Evolutionary conservation across 257 asterid genomes (phyloP).

Genomic region (Galeopsis tetrahit): DNA sequence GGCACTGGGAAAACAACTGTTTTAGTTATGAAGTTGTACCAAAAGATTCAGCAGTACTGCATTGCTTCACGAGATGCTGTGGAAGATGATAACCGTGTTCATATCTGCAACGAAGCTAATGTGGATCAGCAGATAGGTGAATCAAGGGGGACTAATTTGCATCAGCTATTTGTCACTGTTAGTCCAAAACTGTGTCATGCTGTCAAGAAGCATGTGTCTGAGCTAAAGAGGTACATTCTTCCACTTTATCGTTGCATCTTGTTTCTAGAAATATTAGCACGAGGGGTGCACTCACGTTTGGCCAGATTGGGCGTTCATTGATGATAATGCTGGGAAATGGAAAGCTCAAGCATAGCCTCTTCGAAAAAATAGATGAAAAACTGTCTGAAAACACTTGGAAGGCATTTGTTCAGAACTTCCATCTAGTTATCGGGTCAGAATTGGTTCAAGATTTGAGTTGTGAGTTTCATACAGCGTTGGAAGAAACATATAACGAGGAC

Average conservation of each 20-base stretch:
- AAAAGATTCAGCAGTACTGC: slow-evolving; percentile 49
- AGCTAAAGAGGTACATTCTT: slow-evolving; percentile 52
- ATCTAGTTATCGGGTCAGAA: neutral
- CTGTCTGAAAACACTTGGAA: slow-evolving; percentile 41
- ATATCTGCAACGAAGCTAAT: neutral
- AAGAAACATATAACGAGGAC: slow-evolving; percentile 33
- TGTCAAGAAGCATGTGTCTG: slow-evolving; percentile 62
- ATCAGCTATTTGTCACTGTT: slow-evolving; percentile 72
- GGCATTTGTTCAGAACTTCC: slow-evolving; percentile 39
- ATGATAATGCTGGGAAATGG: slow-evolving; percentile 52
- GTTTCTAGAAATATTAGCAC: slow-evolving; percentile 24
- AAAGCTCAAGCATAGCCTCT: slow-evolving; percentile 34
- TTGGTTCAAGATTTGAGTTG: slow-evolving; percentile 10
- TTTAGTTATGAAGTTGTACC: slow-evolving; percentile 61
- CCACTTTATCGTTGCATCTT: neutral
- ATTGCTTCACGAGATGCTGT: slow-evolving; percentile 43
- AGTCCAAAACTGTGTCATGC: slow-evolving; percentile 77
- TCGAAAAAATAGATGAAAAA: slow-evolving; percentile 29
- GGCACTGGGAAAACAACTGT: slow-evolving; percentile 80
- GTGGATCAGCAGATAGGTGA: slow-evolving; percentile 1
- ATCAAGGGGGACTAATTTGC: slow-evolving; percentile 34
- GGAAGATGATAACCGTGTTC: slow-evolving; percentile 5
- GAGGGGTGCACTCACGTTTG: too few species aligned
- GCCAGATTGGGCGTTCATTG: slow-evolving; percentile 49
- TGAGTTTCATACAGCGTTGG: slow-evolving; percentile 40